phyloP scores from a whole-genome alignment of 2,329 filamentous ascomycete species.

The Monosporascus sp. region DNA sequence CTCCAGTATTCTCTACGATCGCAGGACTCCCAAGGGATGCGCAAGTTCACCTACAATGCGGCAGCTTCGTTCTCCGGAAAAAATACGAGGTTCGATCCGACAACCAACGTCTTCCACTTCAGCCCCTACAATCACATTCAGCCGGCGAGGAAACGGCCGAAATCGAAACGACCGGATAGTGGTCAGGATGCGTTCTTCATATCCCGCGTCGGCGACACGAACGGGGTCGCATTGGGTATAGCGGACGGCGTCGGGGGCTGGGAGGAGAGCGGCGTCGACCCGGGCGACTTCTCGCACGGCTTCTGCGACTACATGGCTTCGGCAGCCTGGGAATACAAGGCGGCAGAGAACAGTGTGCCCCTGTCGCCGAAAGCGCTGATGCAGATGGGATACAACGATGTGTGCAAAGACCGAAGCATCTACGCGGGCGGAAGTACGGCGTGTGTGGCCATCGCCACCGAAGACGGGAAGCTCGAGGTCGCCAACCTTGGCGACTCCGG shows the following conservation, averaged over 20 bases:
- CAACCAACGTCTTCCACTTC: constrained; percentile 68
- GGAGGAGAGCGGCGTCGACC: constrained; percentile 87
- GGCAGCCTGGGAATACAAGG: constrained; percentile 56
- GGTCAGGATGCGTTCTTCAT: constrained; percentile 98
- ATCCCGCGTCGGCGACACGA: constrained; percentile 65
- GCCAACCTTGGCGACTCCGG: constrained; percentile 96
- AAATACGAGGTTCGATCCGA: constrained; percentile 59
- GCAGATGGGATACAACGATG: constrained; percentile 76
- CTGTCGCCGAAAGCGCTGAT: constrained; percentile 66
- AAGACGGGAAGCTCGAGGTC: constrained; percentile 72
- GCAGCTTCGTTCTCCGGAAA: constrained; percentile 74
- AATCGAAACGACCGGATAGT: constrained; percentile 63
- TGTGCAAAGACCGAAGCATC: constrained; percentile 68
- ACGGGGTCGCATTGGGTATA: constrained; percentile 76
- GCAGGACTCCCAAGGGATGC: constrained; percentile 14
- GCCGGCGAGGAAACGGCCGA: constrained; percentile 44
- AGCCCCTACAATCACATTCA: constrained; percentile 58
- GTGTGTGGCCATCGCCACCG: constrained; percentile 72
- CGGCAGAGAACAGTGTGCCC: constrained; percentile 21
- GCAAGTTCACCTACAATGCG: constrained; percentile 59
- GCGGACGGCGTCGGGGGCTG: constrained; percentile 95
- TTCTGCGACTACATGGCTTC: constrained; percentile 90
- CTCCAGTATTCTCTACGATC: constrained; percentile 16
- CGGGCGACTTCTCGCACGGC: constrained; percentile 90
- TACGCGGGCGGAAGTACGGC: constrained; percentile 86